A percentile compares a stretch with the other conserved stretches of the same genome.
These are phyloP conservation scores for Wickerhamomyces sydowiorum DNA, from an alignment of 805 yeast genomes.

Conservation along the genomic window DNA sequence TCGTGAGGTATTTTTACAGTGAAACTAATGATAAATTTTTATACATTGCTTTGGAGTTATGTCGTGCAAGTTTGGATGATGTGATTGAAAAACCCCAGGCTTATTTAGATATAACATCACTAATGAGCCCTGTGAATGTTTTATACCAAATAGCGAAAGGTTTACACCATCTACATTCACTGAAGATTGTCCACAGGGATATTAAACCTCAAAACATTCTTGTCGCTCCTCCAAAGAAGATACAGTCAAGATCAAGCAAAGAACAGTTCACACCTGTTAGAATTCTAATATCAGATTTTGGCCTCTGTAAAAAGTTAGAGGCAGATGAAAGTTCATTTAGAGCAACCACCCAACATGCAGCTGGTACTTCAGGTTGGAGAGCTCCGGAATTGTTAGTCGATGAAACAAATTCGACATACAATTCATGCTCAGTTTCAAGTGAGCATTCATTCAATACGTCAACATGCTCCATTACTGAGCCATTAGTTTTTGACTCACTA, in stretches of 20 bases:
- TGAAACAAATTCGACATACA: conserved; percentile 16
- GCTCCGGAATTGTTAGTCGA: conserved; percentile 81
- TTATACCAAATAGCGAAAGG: conserved; percentile 80
- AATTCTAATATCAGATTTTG: conserved; percentile 89
- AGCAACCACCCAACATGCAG: conserved; percentile 88
- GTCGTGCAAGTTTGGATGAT: conserved; percentile 86
- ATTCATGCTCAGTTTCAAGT: conserved; percentile 11
- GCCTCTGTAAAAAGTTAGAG: conserved; percentile 87
- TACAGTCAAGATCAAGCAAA: conserved; percentile 16
- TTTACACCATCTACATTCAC: conserved; percentile 75
- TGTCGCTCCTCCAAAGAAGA: conserved; percentile 63
- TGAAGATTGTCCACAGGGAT: conserved; percentile 92
- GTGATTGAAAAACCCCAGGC: conserved; percentile 52
- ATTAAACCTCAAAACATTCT: conserved; percentile 91
- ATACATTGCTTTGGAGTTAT: conserved; percentile 89
- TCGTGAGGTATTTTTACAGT: conserved; percentile 88
- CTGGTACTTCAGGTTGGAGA: conserved; percentile 98
- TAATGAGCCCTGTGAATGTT: conserved; percentile 46
- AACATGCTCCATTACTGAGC: conserved; percentile 23
- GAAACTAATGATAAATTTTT: conserved; percentile 82
- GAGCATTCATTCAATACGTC: conserved; percentile 20
- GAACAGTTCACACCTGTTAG: conserved; percentile 43
- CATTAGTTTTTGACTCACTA: conserved; percentile 31
- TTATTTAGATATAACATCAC: conserved; percentile 30
- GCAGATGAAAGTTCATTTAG: conserved; percentile 89